These are phyloP conservation scores for Allomyces macrogynus DNA, from an alignment of 192 early-diverging fungal genomes.

Conservation along the genomic window DNA sequence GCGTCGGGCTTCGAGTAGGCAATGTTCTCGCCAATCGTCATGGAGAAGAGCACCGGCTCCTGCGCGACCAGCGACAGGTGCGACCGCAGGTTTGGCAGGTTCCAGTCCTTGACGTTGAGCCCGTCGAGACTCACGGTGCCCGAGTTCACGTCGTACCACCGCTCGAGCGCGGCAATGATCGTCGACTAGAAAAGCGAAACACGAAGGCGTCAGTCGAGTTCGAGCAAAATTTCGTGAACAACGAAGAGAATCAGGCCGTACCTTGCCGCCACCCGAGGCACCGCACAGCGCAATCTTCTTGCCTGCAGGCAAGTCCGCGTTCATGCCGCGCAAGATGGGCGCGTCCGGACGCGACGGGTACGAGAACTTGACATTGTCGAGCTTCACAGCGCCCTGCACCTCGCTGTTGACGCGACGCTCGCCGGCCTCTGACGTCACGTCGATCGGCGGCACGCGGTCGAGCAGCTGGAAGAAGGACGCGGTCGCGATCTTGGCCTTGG, in stretches of 20 bases:
- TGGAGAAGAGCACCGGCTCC: slow-evolving; percentile 78
- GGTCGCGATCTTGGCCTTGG: slow-evolving; percentile 62
- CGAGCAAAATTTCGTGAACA: background rate
- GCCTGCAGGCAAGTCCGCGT: slow-evolving; percentile 26
- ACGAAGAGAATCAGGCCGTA: background rate
- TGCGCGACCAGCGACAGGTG: slow-evolving; percentile 77
- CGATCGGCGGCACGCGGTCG: slow-evolving; percentile 48
- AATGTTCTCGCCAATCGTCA: slow-evolving; percentile 77
- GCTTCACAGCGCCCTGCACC: slow-evolving; percentile 9
- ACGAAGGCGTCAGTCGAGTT: background rate
- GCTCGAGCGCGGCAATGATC: slow-evolving; percentile 38
- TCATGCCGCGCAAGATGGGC: slow-evolving; percentile 36
- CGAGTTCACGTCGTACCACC: slow-evolving; percentile 51
- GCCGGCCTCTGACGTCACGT: slow-evolving; percentile 23
- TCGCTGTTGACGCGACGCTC: slow-evolving; percentile 5
- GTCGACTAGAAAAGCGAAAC: slow-evolving; percentile 15
- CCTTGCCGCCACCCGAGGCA: slow-evolving; percentile 65
- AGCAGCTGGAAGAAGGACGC: slow-evolving; percentile 47
- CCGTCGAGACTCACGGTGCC: slow-evolving; percentile 44
- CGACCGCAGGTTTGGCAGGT: slow-evolving; percentile 41
- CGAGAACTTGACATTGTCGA: slow-evolving; percentile 22
- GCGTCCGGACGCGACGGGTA: slow-evolving; percentile 44
- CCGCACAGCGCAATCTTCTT: slow-evolving; percentile 73
- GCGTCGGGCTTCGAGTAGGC: slow-evolving; percentile 36
- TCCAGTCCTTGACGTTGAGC: slow-evolving; percentile 35